phyloP scores from a whole-genome alignment of 2,329 filamentous ascomycete species.

The Pyrenophora tritici-repentis region DNA sequence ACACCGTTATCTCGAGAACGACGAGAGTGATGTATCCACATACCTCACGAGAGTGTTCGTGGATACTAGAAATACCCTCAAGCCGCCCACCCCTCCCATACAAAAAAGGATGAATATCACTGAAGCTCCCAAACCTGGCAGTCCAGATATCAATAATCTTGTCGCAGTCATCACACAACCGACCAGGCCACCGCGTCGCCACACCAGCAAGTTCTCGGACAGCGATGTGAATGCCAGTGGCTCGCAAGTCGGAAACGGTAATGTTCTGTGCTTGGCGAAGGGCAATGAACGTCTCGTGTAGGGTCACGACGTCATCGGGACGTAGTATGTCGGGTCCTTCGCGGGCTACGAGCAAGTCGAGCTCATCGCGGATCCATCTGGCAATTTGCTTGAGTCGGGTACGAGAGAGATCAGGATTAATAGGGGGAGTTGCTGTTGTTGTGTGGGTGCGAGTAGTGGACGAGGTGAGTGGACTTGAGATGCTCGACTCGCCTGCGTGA shows the following conservation, averaged over 20 bases:
- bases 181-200: constrained; percentile 54
- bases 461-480: constrained; percentile 1
- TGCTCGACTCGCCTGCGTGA: not conserved
- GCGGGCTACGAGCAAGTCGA: constrained; percentile 53
- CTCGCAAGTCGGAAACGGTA: constrained; percentile 44
- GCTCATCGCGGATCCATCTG: constrained; percentile 55
- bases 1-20: constrained; percentile 9
- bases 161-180: constrained; percentile 53
- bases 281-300: constrained; percentile 50
- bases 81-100: constrained; percentile 52
- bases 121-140: constrained; percentile 45
- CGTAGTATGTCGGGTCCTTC: constrained; percentile 51
- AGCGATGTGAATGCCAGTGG: constrained; percentile 54
- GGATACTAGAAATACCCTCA: constrained; percentile 47
- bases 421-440: constrained; percentile 11
- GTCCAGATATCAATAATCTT: constrained; percentile 49
- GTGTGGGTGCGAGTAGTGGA: constrained; percentile 2
- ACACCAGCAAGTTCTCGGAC: constrained; percentile 50
- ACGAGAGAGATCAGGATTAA: constrained; percentile 27
- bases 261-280: constrained; percentile 31
- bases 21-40: no score
- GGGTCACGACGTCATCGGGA: constrained; percentile 51
- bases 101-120: constrained; percentile 47
- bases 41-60: constrained; percentile 47
- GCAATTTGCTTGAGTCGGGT: constrained; percentile 44